Evolutionary conservation across 2,329 filamentous ascomycete genomes (phyloP).

Genomic region (Beauveria asiatica): DNA sequence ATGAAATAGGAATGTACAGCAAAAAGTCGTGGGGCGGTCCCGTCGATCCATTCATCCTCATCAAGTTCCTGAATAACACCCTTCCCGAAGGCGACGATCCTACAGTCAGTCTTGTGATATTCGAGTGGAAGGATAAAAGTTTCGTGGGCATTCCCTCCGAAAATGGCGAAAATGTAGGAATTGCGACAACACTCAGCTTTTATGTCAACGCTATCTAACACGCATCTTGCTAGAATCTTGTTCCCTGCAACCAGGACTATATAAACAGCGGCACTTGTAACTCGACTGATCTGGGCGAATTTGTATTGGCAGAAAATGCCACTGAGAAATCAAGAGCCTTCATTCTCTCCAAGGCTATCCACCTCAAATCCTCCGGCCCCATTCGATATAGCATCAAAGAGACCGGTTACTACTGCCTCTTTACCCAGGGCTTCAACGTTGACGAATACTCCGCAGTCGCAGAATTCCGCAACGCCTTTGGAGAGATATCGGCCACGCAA

Average conservation of each 20-base stretch:
- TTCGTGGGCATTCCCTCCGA: slow-evolving; percentile 62
- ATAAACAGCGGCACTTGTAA: slow-evolving; percentile 66
- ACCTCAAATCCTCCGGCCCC: slow-evolving; percentile 64
- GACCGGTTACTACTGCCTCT: slow-evolving; percentile 94
- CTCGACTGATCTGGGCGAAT: slow-evolving; percentile 69
- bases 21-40: slow-evolving; percentile 79
- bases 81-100: slow-evolving; percentile 55
- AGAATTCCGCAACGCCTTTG: slow-evolving; percentile 92
- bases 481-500: slow-evolving; percentile 88
- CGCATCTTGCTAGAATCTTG: slow-evolving; percentile 25
- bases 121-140: slow-evolving; percentile 83
- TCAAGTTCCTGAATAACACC: slow-evolving; percentile 62
- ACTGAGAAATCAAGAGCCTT: slow-evolving; percentile 60
- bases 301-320: slow-evolving; percentile 71
- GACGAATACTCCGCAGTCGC: slow-evolving; percentile 70
- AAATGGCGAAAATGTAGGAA: slow-evolving; percentile 44
- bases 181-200: not conserved
- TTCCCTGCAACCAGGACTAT: slow-evolving; percentile 66
- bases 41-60: slow-evolving; percentile 79
- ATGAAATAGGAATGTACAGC: slow-evolving; percentile 76
- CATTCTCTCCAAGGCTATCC: slow-evolving; percentile 72
- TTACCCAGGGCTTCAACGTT: slow-evolving; percentile 61
- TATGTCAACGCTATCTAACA: slow-evolving; percentile 25
- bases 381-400: slow-evolving; percentile 79
- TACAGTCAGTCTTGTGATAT: slow-evolving; percentile 76